Conservation (phyloP, 805 yeast genomes). For the Tetrapisispora namnaoensis region DNA sequence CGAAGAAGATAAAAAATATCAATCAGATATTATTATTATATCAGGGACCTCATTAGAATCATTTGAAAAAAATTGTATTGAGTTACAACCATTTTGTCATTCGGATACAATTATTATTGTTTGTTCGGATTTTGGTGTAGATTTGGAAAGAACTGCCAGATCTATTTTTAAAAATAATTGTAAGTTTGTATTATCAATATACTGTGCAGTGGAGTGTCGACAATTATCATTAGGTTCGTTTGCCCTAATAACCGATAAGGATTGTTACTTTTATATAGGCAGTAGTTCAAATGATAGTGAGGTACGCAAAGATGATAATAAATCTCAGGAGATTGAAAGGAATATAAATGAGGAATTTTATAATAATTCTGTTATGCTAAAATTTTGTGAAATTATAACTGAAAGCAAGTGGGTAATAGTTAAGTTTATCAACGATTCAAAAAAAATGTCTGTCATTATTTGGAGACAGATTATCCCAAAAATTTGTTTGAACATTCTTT, state of each 20-base stretch:
- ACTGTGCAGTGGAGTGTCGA: slow-evolving; percentile 25
- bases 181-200: slow-evolving; percentile 19
- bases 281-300: slow-evolving; percentile 7
- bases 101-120: slow-evolving; percentile 18
- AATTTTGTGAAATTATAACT: slow-evolving; percentile 7
- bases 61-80: slow-evolving; percentile 13
- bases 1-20: slow-evolving; percentile 8
- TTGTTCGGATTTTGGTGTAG: slow-evolving; percentile 26
- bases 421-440: slow-evolving; percentile 5
- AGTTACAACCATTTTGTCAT: slow-evolving; percentile 12
- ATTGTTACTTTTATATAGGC: slow-evolving; percentile 20
- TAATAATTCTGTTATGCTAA: slow-evolving; percentile 5
- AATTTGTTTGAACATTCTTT: slow-evolving; percentile 24
- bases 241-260: slow-evolving; percentile 21
- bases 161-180: slow-evolving; percentile 11
- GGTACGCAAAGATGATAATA: not conserved
- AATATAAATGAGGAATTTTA: not conserved
- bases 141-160: slow-evolving; percentile 19
- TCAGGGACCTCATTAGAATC: slow-evolving; percentile 22
- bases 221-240: slow-evolving; percentile 26
- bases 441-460: slow-evolving; percentile 19
- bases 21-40: slow-evolving; percentile 20
- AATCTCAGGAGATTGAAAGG: not conserved
- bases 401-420: slow-evolving; percentile 19
- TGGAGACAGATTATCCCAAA: slow-evolving; percentile 27